Evolutionary conservation across 1,284 basidiomycete genomes (phyloP).

Genomic region (Melampsora americana): DNA sequence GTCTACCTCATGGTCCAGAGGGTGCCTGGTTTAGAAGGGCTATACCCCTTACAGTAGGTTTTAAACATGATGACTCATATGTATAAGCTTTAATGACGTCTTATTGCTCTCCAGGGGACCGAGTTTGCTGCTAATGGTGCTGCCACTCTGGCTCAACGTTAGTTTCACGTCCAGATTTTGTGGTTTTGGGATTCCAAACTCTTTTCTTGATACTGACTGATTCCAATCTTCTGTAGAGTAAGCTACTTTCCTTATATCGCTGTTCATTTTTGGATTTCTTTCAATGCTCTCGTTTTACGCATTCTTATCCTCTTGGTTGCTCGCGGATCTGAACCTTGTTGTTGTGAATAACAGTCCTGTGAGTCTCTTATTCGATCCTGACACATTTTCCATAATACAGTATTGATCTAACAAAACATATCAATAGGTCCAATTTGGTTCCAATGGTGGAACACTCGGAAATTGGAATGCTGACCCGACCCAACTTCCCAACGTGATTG

Average conservation of each 20-base stretch:
- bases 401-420: no score
- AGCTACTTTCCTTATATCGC: not conserved
- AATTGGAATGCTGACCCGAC: constrained; percentile 6
- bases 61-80: no score
- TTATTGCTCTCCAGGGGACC: not conserved
- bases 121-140: not conserved
- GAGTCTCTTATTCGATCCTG: no score
- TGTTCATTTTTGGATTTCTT: not conserved
- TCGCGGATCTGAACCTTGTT: no score
- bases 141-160: not conserved
- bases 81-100: no score
- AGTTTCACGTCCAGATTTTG: not conserved
- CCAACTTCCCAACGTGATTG: not conserved
- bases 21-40: constrained; percentile 2
- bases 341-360: no score
- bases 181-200: not conserved
- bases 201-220: not conserved
- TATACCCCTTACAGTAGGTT: constrained; percentile 7
- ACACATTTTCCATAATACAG: no score
- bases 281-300: not conserved
- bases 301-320: no score
- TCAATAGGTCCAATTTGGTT: not conserved
- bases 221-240: not conserved
- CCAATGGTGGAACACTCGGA: constrained; percentile 1
- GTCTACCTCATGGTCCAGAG: constrained; percentile 4